Evolutionary conservation across 257 asterid species (phyloP).

Genomic region (Echium plantagineum): DNA sequence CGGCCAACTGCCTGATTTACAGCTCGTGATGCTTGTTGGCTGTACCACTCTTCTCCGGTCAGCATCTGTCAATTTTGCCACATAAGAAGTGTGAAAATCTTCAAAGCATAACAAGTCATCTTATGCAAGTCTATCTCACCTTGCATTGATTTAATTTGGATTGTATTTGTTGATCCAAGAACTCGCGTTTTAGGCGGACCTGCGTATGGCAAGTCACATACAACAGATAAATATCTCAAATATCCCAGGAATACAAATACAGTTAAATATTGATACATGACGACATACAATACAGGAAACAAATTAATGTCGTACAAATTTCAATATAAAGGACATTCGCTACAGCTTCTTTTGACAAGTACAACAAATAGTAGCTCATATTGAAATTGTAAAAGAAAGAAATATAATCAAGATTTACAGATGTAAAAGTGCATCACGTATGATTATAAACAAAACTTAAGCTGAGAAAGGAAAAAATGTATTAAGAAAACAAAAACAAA

Average conservation of each 20-base stretch:
- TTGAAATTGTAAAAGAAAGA: too few relatives aligned
- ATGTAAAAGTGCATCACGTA: too few relatives aligned
- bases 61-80: constrained; percentile 40
- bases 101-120: constrained; percentile 5
- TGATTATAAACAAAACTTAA: too few relatives aligned
- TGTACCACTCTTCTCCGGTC: constrained; percentile 94
- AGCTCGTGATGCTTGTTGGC: constrained; percentile 92
- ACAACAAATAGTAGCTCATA: too few relatives aligned
- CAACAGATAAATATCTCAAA: neutral
- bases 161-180: constrained; percentile 62
- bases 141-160: constrained; percentile 35
- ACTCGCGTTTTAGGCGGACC: constrained; percentile 99
- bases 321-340: too few relatives aligned
- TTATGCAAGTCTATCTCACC: constrained; percentile 30
- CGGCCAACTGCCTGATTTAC: constrained; percentile 99
- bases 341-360: too few relatives aligned
- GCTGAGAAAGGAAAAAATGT: too few relatives aligned
- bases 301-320: too few relatives aligned
- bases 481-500: too few relatives aligned
- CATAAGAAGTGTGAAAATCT: constrained; percentile 12
- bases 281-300: too few relatives aligned
- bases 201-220: constrained; percentile 26
- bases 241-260: neutral
- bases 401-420: too few relatives aligned
- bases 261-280: too few relatives aligned